Evolutionary conservation across 768 basidiomycete genomes (phyloP).

Genomic region (Mycena capillaripes): DNA sequence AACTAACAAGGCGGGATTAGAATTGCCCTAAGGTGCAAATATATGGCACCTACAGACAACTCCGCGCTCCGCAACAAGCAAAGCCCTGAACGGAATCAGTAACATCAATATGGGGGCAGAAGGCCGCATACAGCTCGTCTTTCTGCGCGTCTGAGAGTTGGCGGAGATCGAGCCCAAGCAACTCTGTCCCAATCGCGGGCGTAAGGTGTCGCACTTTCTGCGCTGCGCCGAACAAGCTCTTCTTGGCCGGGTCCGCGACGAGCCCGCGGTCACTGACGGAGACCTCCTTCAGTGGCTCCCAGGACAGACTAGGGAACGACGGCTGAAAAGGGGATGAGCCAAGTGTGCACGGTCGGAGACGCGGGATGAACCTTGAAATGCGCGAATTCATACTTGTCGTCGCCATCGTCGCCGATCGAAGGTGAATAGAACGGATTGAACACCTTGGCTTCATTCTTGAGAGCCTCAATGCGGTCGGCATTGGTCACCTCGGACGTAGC

Average conservation of each 20-base stretch:
- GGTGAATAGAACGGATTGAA: conserved; percentile 83
- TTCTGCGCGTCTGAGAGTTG: conserved; percentile 78
- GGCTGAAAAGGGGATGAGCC: conserved; percentile 58
- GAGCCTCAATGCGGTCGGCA: conserved; percentile 36
- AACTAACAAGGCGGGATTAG: conserved; percentile 55
- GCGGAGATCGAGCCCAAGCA: conserved; percentile 79
- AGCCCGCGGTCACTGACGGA: conserved; percentile 76
- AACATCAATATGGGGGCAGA: not conserved
- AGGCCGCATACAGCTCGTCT: conserved; percentile 76
- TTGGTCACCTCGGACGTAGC: conserved; percentile 37
- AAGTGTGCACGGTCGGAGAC: conserved; percentile 2
- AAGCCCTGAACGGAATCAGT: conserved; percentile 57
- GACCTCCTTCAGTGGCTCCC: conserved; percentile 73
- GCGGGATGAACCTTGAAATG: conserved; percentile 66
- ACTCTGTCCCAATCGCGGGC: conserved; percentile 82
- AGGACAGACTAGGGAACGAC: conserved; percentile 71
- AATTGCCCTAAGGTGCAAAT: not conserved
- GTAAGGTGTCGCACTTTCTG: conserved; percentile 78
- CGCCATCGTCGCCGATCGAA: conserved; percentile 61
- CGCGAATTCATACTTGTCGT: conserved; percentile 66
- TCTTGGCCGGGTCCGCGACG: conserved; percentile 80
- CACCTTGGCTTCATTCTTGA: conserved; percentile 45
- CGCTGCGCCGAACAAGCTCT: conserved; percentile 72
- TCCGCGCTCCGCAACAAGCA: conserved; percentile 81
- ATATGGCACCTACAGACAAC: conserved; percentile 72